Evolutionary conservation across 2,329 filamentous ascomycete genomes (phyloP).

Genomic region (Beauveria caledonica): DNA sequence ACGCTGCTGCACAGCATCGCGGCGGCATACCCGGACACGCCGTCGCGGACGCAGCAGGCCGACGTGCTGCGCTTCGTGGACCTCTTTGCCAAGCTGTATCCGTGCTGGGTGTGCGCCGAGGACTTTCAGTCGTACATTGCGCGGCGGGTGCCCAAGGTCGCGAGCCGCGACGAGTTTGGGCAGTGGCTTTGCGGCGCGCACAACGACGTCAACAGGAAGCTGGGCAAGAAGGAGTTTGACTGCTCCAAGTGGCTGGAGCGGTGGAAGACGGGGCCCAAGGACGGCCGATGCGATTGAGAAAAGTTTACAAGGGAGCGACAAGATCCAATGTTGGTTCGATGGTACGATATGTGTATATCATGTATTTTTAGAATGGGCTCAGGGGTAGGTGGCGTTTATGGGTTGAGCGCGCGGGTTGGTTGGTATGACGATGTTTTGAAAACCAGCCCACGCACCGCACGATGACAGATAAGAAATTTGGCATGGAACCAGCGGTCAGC

Average conservation of each 20-base stretch:
- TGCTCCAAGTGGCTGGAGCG: conserved; percentile 86
- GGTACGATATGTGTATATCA: not conserved
- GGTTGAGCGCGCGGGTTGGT: not conserved
- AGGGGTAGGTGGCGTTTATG: not conserved
- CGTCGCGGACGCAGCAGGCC: conserved; percentile 59
- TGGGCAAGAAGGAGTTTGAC: conserved; percentile 88
- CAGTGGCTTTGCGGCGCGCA: conserved; percentile 79
- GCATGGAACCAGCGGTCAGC: not conserved
- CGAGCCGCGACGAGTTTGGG: conserved; percentile 62
- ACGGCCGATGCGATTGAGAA: conserved; percentile 49
- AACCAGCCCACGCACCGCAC: not conserved
- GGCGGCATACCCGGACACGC: conserved; percentile 69
- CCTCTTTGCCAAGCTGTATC: conserved; percentile 80
- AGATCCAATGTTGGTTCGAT: not conserved
- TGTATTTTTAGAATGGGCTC: not conserved
- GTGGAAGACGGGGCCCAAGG: conserved; percentile 85
- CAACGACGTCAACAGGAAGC: conserved; percentile 79
- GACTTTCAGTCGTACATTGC: conserved; percentile 81
- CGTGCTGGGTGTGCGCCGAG: conserved; percentile 90
- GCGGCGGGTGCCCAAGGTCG: conserved; percentile 55
- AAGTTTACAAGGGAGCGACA: not conserved
- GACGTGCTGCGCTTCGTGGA: conserved; percentile 72
- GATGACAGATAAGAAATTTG: not conserved
- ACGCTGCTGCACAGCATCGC: conserved; percentile 88
- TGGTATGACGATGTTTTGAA: not conserved